Conservation (phyloP, 164 flowering plant genomes). For the Magnolia sinica region DNA sequence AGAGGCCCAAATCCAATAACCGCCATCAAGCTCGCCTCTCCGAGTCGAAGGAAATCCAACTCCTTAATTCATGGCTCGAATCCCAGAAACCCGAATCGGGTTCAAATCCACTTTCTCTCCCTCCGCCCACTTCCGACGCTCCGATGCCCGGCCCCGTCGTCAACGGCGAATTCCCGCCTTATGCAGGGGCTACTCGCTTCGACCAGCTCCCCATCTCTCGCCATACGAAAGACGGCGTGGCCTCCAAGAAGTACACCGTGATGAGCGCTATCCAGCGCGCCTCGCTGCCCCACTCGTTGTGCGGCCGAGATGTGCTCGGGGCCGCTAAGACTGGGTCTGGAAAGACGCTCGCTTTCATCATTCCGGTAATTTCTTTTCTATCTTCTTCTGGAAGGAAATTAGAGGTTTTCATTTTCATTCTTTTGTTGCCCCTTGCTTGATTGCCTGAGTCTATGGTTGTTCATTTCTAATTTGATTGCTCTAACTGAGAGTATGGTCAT, state of each 20-base stretch:
- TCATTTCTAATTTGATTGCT: background rate
- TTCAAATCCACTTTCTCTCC: constrained; percentile 65
- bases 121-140: constrained; percentile 39
- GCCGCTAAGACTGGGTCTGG: constrained; percentile 98
- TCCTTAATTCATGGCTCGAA: constrained; percentile 69
- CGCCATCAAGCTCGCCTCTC: constrained; percentile 35
- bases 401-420: background rate
- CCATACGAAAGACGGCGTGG: constrained; percentile 61
- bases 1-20: constrained; percentile 20
- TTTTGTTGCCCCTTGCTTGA: background rate
- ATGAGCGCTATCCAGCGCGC: constrained; percentile 92
- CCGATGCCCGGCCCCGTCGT: constrained; percentile 41
- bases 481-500: background rate
- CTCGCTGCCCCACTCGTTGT: constrained; percentile 78
- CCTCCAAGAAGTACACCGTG: constrained; percentile 27
- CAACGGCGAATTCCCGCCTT: constrained; percentile 47
- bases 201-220: constrained; percentile 66
- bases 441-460: background rate
- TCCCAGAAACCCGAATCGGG: constrained; percentile 73
- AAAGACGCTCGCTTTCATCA: constrained; percentile 82
- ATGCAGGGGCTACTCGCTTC: constrained; percentile 60
- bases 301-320: constrained; percentile 90
- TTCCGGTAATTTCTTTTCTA: constrained; percentile 51
- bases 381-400: background rate
- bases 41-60: constrained; percentile 59